Evolutionary conservation across 2,329 filamentous ascomycete genomes (phyloP).

Genomic region (Stemphylium lycopersici): DNA sequence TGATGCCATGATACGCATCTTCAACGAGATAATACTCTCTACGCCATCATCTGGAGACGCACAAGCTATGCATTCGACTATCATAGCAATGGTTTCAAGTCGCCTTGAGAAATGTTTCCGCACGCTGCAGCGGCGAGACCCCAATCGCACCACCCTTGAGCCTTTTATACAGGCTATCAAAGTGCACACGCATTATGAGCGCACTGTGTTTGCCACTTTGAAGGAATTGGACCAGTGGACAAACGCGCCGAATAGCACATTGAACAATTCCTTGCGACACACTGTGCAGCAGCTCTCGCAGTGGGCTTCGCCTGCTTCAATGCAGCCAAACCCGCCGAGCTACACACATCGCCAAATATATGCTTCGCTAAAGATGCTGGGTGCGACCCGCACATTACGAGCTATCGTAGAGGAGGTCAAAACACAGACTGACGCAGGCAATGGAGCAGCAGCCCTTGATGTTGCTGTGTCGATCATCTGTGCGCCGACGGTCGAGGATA

Average conservation of each 20-base stretch:
- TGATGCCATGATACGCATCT: conserved; percentile 71
- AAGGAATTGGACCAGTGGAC: conserved; percentile 74
- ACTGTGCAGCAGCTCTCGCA: conserved; percentile 68
- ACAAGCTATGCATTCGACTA: conserved; percentile 70
- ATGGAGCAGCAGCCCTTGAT: conserved; percentile 69
- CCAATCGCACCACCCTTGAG: conserved; percentile 71
- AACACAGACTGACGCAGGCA: conserved; percentile 64
- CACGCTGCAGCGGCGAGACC: conserved; percentile 69
- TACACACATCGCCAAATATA: conserved; percentile 77
- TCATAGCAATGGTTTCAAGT: conserved; percentile 73
- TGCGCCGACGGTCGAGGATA: conserved; percentile 60
- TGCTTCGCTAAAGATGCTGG: conserved; percentile 65
- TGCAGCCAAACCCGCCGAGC: conserved; percentile 61
- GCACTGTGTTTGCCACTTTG: conserved; percentile 67
- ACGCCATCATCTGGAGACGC: conserved; percentile 75
- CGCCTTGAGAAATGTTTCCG: conserved; percentile 71
- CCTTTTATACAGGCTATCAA: conserved; percentile 71
- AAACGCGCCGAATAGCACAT: conserved; percentile 60
- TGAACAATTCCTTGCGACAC: conserved; percentile 64
- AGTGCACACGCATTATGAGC: conserved; percentile 62
- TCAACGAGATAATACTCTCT: conserved; percentile 74
- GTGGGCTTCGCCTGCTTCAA: conserved; percentile 65
- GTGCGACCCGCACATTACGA: conserved; percentile 65
- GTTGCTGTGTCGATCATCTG: conserved; percentile 73
- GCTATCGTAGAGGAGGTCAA: conserved; percentile 72